phyloP scores from a whole-genome alignment of 768 basidiomycete species.

The Chlorophyllum brunneum region DNA sequence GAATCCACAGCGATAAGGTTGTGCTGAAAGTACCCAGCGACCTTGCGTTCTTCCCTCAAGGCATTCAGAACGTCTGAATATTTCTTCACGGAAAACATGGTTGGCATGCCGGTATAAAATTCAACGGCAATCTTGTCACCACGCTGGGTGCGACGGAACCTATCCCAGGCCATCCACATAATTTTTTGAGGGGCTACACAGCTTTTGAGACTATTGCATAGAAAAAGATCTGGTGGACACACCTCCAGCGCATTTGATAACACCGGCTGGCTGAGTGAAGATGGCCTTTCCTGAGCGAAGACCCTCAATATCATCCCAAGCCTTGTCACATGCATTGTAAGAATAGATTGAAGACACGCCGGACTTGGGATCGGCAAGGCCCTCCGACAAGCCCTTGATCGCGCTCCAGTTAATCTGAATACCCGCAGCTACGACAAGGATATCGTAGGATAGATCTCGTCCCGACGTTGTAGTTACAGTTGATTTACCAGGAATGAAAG shows the following conservation, averaged over 20 bases:
- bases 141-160: slow-evolving; percentile 60
- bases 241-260: slow-evolving; percentile 95
- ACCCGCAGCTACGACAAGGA: slow-evolving; percentile 85
- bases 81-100: slow-evolving; percentile 97
- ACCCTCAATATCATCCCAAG: slow-evolving; percentile 77
- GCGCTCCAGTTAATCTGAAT: slow-evolving; percentile 81
- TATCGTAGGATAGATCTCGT: slow-evolving; percentile 72
- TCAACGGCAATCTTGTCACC: slow-evolving; percentile 56
- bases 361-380: slow-evolving; percentile 70
- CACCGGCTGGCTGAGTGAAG: slow-evolving; percentile 92
- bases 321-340: slow-evolving; percentile 85
- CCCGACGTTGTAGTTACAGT: slow-evolving; percentile 71
- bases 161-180: slow-evolving; percentile 97
- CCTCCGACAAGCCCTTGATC: slow-evolving; percentile 69
- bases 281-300: slow-evolving; percentile 79
- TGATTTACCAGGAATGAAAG: slow-evolving; percentile 75
- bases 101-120: slow-evolving; percentile 88
- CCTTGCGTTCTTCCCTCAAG: slow-evolving; percentile 72
- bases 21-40: slow-evolving; percentile 79
- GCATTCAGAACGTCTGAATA: slow-evolving; percentile 85
- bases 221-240: slow-evolving; percentile 6
- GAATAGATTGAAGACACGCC: slow-evolving; percentile 93
- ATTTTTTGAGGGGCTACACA: slow-evolving; percentile 78
- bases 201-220: slow-evolving; percentile 1
- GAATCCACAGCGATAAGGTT: slow-evolving; percentile 77